These are phyloP conservation scores for Hirsutella rhossiliensis DNA, from an alignment of 2,329 filamentous ascomycete genomes.

Conservation along the genomic window DNA sequence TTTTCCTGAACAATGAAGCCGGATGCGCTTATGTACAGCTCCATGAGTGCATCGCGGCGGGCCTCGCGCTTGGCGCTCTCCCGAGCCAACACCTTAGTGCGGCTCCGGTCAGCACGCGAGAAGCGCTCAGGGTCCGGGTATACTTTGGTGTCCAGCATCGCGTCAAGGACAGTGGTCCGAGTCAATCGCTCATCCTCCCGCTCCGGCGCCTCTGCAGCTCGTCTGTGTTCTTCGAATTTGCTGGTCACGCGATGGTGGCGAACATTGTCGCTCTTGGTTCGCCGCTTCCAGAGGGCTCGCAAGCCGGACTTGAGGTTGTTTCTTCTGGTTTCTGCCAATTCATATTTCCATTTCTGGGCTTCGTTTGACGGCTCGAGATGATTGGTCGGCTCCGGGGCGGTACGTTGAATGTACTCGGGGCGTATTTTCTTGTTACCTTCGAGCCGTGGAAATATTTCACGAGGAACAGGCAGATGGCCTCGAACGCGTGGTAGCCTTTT, in stretches of 20 bases:
- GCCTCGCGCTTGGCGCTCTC: constrained; percentile 37
- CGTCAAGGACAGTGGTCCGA: constrained; percentile 47
- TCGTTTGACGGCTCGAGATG: constrained; percentile 21
- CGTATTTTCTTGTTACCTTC: constrained; percentile 49
- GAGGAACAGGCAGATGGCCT: constrained; percentile 73
- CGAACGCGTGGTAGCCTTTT: constrained; percentile 40
- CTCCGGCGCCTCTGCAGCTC: constrained; percentile 49
- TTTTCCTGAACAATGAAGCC: constrained; percentile 75
- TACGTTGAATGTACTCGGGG: constrained; percentile 45
- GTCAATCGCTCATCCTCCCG: constrained; percentile 69
- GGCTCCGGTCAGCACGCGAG: constrained; percentile 34
- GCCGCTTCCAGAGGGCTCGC: constrained; percentile 54
- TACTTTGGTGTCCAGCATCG: constrained; percentile 34
- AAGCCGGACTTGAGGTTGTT: constrained; percentile 62
- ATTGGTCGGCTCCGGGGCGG: constrained; percentile 42
- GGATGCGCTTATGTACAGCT: constrained; percentile 80
- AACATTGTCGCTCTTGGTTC: constrained; percentile 29
- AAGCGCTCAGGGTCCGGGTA: constrained; percentile 52
- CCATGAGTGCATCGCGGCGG: constrained; percentile 62
- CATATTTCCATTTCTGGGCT: constrained; percentile 51
- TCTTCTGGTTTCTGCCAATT: constrained; percentile 61
- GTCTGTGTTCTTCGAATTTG: constrained; percentile 34
- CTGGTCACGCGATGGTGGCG: constrained; percentile 26
- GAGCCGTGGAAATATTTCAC: constrained; percentile 58
- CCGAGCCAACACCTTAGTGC: constrained; percentile 29